phyloP scores from a whole-genome alignment of 768 basidiomycete species.

The Mycena pura region DNA sequence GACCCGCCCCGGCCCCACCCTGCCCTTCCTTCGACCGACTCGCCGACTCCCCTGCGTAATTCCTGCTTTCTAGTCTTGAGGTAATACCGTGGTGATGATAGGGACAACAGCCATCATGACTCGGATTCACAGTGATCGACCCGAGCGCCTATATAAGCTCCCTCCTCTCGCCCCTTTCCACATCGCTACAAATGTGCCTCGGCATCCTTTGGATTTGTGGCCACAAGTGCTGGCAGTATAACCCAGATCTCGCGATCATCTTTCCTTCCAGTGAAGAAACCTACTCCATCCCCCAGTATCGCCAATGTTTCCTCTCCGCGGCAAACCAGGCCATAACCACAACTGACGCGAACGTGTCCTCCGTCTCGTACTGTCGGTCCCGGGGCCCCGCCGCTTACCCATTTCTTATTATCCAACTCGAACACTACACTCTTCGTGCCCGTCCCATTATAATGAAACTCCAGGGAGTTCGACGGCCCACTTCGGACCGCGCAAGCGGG shows the following conservation, averaged over 20 bases:
- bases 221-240: conserved; percentile 11
- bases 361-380: conserved; percentile 8
- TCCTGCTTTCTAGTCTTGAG: too few relatives aligned
- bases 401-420: conserved; percentile 3
- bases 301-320: neutral
- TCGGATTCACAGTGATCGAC: too few relatives aligned
- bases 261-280: neutral
- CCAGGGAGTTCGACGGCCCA: conserved; percentile 3
- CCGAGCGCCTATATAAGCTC: too few relatives aligned
- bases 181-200: neutral
- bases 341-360: neutral
- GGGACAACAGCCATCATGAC: too few relatives aligned
- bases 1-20: too few relatives aligned
- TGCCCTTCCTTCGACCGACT: too few relatives aligned
- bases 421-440: neutral
- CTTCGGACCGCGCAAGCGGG: neutral
- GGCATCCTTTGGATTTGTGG: conserved; percentile 1
- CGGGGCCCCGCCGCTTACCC: conserved; percentile 2
- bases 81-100: too few relatives aligned
- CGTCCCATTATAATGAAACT: neutral
- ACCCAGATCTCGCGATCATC: neutral
- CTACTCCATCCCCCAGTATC: neutral
- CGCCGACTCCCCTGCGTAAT: too few relatives aligned
- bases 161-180: too few relatives aligned
- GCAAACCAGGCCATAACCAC: neutral